These are phyloP conservation scores for Aspergillus melleus DNA, from an alignment of 2,329 filamentous ascomycete species.

Conservation along the genomic window DNA sequence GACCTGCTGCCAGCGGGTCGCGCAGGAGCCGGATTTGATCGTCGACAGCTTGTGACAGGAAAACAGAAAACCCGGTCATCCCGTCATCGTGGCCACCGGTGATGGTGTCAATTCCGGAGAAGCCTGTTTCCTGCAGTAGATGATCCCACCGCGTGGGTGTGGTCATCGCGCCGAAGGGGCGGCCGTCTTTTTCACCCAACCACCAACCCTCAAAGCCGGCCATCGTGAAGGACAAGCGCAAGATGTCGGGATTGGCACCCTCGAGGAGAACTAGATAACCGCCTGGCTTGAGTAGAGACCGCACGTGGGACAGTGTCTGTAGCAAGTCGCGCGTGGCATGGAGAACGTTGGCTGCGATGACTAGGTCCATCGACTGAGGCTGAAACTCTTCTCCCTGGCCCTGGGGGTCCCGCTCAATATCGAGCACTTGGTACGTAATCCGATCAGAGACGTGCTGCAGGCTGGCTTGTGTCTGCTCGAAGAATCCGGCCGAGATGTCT, in stretches of 20 bases:
- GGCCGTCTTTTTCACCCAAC: not conserved
- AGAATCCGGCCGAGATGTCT: conserved; percentile 27
- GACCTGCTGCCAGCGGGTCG: conserved; percentile 21
- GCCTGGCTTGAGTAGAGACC: conserved; percentile 35
- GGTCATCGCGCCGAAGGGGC: not conserved
- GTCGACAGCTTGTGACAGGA: conserved; percentile 37
- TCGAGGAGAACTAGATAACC: conserved; percentile 25
- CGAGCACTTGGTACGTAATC: conserved; percentile 23
- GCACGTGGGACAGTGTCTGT: conserved; percentile 22
- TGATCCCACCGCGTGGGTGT: conserved; percentile 7
- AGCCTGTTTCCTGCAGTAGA: conserved; percentile 8
- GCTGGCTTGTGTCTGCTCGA: conserved; percentile 26
- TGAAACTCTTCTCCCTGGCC: conserved; percentile 24
- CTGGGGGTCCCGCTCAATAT: conserved; percentile 22
- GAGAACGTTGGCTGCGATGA: conserved; percentile 30
- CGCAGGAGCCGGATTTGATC: conserved; percentile 26
- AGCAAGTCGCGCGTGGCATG: conserved; percentile 24
- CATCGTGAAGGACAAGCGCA: not conserved
- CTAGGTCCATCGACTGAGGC: conserved; percentile 24
- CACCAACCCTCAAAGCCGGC: conserved; percentile 1
- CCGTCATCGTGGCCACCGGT: not conserved
- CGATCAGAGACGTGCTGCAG: conserved; percentile 21
- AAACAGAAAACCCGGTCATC: conserved; percentile 21
- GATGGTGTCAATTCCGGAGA: conserved; percentile 16
- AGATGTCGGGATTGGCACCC: not conserved